Conservation (phyloP, 116 monocot genomes). For the Posidonia oceanica region DNA sequence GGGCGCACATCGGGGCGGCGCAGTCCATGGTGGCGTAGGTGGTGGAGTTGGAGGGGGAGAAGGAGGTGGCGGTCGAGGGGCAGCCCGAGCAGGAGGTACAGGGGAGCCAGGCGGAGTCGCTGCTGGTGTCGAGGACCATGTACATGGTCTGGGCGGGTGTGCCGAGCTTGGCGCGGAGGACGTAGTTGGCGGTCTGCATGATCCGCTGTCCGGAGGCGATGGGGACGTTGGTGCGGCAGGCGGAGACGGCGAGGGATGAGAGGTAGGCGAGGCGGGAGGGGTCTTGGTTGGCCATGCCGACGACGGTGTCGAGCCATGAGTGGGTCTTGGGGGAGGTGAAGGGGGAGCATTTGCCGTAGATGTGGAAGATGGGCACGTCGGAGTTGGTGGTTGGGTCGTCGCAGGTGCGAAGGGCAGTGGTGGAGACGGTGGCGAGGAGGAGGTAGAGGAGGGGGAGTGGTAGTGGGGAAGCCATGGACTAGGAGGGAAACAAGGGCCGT, state of each 20-base stretch:
- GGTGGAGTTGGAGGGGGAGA: constrained; percentile 29
- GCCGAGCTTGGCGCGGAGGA: constrained; percentile 57
- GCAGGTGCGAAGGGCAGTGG: constrained; percentile 12
- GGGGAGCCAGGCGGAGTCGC: constrained; percentile 54
- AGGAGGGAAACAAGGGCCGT: neutral
- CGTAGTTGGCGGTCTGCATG: constrained; percentile 60
- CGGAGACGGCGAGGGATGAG: constrained; percentile 15
- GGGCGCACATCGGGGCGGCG: constrained; percentile 28
- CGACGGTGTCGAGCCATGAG: constrained; percentile 43
- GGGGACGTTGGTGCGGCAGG: constrained; percentile 31
- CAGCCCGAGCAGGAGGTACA: constrained; percentile 55
- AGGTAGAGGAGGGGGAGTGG: constrained; percentile 15
- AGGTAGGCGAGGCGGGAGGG: constrained; percentile 51
- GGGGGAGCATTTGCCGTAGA: constrained; percentile 33
- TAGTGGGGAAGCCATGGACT: constrained; percentile 12
- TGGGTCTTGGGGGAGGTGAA: constrained; percentile 12
- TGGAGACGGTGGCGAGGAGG: constrained; percentile 13
- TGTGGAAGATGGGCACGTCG: constrained; percentile 55
- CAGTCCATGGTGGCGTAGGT: constrained; percentile 27
- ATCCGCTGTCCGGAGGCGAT: constrained; percentile 68
- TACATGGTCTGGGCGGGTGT: constrained; percentile 59
- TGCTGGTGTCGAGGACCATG: constrained; percentile 73
- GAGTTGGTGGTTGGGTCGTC: constrained; percentile 11
- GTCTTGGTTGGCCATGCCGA: constrained; percentile 38
- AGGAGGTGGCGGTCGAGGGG: constrained; percentile 22